Conservation (phyloP, 192 early-diverging fungal genomes). For the Podila verticillata region DNA sequence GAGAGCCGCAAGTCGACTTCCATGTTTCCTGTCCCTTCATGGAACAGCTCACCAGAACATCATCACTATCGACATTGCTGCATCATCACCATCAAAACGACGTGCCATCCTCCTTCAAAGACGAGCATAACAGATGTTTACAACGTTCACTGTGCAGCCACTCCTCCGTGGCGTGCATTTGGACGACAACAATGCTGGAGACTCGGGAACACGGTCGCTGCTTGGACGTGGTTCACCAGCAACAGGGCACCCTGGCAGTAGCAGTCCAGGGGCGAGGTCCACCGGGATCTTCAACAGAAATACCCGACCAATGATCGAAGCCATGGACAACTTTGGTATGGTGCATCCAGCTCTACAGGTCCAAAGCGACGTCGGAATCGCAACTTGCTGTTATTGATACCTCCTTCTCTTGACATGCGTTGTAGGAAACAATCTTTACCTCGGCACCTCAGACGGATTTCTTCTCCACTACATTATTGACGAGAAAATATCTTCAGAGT, state of each 20-base stretch:
- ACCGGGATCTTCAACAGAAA: conserved; percentile 48
- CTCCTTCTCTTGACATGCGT: neutral
- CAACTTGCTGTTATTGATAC: neutral
- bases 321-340: conserved; percentile 50
- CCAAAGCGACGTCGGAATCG: neutral
- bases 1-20: neutral
- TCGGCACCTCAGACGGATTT: conserved; percentile 80
- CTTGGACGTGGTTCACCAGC: conserved; percentile 29
- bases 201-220: conserved; percentile 22
- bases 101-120: neutral
- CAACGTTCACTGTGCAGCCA: conserved; percentile 62
- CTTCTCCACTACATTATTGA: conserved; percentile 74
- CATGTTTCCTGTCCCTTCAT: neutral
- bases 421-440: conserved; percentile 75
- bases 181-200: conserved; percentile 45
- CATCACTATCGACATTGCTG: neutral
- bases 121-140: conserved; percentile 27
- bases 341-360: neutral
- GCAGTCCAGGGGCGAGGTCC: conserved; percentile 22
- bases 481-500: conserved; percentile 48
- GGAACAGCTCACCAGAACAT: too few species aligned
- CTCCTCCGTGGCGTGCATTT: conserved; percentile 50
- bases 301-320: conserved; percentile 19
- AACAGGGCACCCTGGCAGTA: conserved; percentile 9
- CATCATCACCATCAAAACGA: neutral